These are phyloP conservation scores for Cichorium intybus DNA, from an alignment of 140 eudicot genomes.

Conservation along the genomic window DNA sequence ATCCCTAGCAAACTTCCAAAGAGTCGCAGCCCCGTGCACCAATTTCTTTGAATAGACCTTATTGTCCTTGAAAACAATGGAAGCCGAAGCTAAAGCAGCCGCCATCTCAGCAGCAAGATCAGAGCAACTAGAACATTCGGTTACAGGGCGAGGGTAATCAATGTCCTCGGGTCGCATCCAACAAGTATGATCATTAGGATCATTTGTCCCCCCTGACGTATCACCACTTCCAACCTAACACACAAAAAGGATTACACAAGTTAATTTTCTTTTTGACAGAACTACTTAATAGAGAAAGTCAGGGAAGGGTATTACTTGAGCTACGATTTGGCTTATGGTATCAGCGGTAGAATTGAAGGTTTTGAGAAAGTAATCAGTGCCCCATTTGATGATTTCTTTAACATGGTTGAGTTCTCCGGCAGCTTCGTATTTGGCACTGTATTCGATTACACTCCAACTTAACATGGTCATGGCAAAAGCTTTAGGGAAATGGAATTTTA, in stretches of 20 bases:
- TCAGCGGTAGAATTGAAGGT: constrained; percentile 85
- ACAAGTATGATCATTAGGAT: constrained; percentile 86
- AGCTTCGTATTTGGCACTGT: constrained; percentile 83
- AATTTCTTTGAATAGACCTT: constrained; percentile 89
- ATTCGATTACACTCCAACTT: constrained; percentile 98
- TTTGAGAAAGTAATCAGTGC: constrained; percentile 94
- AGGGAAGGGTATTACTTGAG: constrained; percentile 50
- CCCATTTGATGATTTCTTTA: constrained; percentile 90
- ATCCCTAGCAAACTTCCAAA: constrained; percentile 68
- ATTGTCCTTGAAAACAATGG: constrained; percentile 93
- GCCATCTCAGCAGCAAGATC: constrained; percentile 99
- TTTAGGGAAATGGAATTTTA: constrained; percentile 81
- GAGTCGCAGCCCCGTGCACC: constrained; percentile 90
- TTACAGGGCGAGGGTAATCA: constrained; percentile 81
- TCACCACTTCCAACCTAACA: constrained; percentile 84
- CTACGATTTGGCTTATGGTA: constrained; percentile 53
- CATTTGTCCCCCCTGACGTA: constrained; percentile 60
- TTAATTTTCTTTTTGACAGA: neutral
- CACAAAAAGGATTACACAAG: too few species aligned
- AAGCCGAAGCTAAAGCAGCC: constrained; percentile 95
- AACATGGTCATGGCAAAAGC: constrained; percentile 97
- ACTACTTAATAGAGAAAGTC: neutral
- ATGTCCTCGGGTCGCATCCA: constrained; percentile 98
- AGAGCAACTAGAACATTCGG: constrained; percentile 63
- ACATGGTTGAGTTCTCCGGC: constrained; percentile 93